Evolutionary conservation across 2,329 filamentous ascomycete species (phyloP).

Genomic region (Fusarium neocosmosporiellum): DNA sequence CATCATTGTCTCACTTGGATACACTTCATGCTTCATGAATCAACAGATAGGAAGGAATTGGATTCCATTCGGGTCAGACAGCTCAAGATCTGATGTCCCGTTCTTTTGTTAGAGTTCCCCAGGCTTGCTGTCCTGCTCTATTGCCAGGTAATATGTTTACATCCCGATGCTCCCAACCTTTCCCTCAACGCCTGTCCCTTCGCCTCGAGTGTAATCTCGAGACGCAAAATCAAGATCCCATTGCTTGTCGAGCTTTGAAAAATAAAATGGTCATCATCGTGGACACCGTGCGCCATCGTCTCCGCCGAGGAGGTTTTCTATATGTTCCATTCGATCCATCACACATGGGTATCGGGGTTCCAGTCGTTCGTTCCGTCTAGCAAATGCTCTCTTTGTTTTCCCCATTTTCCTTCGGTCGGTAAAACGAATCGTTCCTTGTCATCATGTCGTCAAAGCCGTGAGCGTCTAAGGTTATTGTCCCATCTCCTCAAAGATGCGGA

Average conservation of each 20-base stretch:
- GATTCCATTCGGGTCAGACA: neutral
- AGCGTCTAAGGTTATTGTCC: constrained; percentile 44
- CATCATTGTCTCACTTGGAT: neutral
- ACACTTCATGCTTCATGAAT: neutral
- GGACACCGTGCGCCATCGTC: constrained; percentile 36
- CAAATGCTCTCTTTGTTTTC: constrained; percentile 30
- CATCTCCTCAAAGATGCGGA: constrained; percentile 77
- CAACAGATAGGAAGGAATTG: neutral
- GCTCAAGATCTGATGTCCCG: neutral
- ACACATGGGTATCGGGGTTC: constrained; percentile 43
- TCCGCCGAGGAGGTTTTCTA: constrained; percentile 40
- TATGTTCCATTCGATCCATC: constrained; percentile 36
- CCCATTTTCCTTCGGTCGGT: constrained; percentile 9
- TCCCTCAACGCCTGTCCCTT: constrained; percentile 28
- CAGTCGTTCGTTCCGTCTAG: constrained; percentile 34
- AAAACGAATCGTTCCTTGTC: constrained; percentile 17
- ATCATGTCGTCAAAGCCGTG: constrained; percentile 36
- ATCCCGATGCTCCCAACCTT: neutral
- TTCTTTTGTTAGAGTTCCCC: neutral
- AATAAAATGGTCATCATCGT: constrained; percentile 37
- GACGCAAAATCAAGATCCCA: neutral
- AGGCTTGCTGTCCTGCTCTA: neutral
- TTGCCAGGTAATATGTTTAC: neutral
- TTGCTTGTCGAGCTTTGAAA: neutral
- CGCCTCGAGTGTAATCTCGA: neutral